These are phyloP conservation scores for Piper betle DNA, from an alignment of 164 flowering plant genomes.

Conservation along the genomic window DNA sequence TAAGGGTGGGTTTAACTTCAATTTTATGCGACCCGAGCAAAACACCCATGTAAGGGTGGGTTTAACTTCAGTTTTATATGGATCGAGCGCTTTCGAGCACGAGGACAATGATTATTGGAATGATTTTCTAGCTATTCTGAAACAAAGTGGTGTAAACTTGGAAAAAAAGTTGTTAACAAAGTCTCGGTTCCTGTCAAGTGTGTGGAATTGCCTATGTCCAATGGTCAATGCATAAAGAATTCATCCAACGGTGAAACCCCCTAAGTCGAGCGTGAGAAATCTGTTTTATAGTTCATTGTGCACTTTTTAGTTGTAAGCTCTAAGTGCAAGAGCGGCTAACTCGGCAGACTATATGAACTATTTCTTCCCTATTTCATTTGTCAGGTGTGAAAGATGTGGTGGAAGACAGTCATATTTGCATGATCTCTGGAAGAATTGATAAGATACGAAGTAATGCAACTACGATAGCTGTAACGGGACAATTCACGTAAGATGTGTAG, in stretches of 20 bases:
- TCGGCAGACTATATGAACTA: slow-evolving; percentile 81
- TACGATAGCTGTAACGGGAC: slow-evolving; percentile 75
- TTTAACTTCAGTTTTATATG: slow-evolving; percentile 35
- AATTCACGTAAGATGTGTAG: slow-evolving; percentile 45
- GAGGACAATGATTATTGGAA: slow-evolving; percentile 44
- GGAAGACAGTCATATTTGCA: slow-evolving; percentile 86
- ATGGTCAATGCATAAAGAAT: slow-evolving; percentile 16
- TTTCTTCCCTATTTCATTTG: slow-evolving; percentile 39
- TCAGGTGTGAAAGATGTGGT: slow-evolving; percentile 74
- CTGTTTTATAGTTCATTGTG: slow-evolving; percentile 57
- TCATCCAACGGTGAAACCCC: slow-evolving; percentile 10
- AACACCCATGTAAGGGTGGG: slow-evolving; percentile 33
- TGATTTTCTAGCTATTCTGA: slow-evolving; percentile 61
- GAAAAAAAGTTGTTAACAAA: slow-evolving; percentile 15
- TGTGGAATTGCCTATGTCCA: slow-evolving; percentile 10
- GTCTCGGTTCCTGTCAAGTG: slow-evolving; percentile 55
- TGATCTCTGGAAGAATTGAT: slow-evolving; percentile 92
- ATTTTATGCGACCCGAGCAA: slow-evolving; percentile 13
- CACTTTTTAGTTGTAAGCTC: slow-evolving; percentile 77
- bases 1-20: slow-evolving; percentile 49
- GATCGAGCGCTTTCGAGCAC: slow-evolving; percentile 71
- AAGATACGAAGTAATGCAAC: slow-evolving; percentile 85
- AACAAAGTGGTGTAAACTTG: slow-evolving; percentile 38
- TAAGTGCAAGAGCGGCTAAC: slow-evolving; percentile 96
- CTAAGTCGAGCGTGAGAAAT: slow-evolving; percentile 21